These are phyloP conservation scores for Chondrostereum purpureum DNA, from an alignment of 1,284 basidiomycete species.

Conservation along the genomic window DNA sequence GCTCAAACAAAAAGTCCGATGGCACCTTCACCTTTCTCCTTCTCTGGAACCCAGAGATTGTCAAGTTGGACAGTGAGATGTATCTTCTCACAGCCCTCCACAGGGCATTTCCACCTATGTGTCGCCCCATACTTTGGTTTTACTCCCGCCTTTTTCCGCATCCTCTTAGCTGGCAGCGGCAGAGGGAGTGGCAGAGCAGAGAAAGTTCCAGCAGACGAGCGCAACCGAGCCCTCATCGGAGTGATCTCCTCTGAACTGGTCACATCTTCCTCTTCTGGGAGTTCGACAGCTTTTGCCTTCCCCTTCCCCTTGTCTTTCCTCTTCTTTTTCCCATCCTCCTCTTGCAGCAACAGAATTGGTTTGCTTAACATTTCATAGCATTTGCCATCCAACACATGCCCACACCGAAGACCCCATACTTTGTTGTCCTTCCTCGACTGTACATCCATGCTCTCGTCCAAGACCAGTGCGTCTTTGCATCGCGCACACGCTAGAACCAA, in stretches of 20 bases:
- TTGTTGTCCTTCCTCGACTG: conserved; percentile 32
- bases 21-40: conserved; percentile 35
- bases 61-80: conserved; percentile 52
- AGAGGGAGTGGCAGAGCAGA: conserved; percentile 4
- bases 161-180: conserved; percentile 12
- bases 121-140: conserved; percentile 36
- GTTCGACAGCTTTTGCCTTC: conserved; percentile 17
- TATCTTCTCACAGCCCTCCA: conserved; percentile 41
- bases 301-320: conserved; percentile 35
- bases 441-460: conserved; percentile 26
- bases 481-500: conserved; percentile 53
- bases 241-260: conserved; percentile 15
- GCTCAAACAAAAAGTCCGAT: conserved; percentile 44
- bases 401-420: conserved; percentile 67
- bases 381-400: conserved; percentile 71
- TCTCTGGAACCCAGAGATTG: conserved; percentile 45
- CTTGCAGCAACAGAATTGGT: conserved; percentile 26
- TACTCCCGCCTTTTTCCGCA: conserved; percentile 30
- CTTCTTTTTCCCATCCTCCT: conserved; percentile 12
- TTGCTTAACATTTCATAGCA: conserved; percentile 53
- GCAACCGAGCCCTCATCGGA: conserved; percentile 49
- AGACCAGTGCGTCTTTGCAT: conserved; percentile 52
- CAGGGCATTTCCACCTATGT: conserved; percentile 59
- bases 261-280: conserved; percentile 14
- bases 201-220: conserved; percentile 22